Base-by-base conservation (phyloP, 441 rosid species). In the Aquilaria agallochum region DNA sequence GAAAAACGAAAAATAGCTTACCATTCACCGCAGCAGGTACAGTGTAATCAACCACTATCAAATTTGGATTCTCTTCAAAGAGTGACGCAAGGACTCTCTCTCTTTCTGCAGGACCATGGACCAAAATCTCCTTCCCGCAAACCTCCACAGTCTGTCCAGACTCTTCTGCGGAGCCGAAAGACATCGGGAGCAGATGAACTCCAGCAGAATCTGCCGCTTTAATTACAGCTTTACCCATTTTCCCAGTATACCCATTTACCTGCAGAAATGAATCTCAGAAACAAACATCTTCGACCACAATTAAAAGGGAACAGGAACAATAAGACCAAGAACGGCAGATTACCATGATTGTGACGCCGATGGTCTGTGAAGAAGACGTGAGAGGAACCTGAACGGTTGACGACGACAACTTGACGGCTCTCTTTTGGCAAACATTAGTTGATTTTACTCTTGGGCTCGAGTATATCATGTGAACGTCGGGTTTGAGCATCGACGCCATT, bases 211-310 rank as follows among this genome's bases (percentile, higher is more conserved):
- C 88, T 9, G 96, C 97, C 11, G 95, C 97, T 74, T 75, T 76
- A 55, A 91, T 84, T 58, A 94, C 88, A 68, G 92, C 84, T 68
- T 87, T 84, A 50, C 97, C 96, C 96, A 94, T 91, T 67, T 86
- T 86, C 0, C 96, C 97, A 65, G 70, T 80, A 69, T 92, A 89
- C 58, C 95, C 76, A 76, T 91, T 91, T 61, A 94, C 97, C 99
- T 91, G 59, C 48, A 75, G 46, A 64, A 55, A 51, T 52, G 6
- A 6, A 47, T 15, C 54, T 33, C 33, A 5, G 31, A 13, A 0
- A 58, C 9, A 45, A 45, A 5, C 3, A 44, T 2, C 33, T 33
- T 11, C 27, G 30, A 3, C 27, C 4, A 20, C 32, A 49, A 11
- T 11, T 11, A 59, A 14, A 59, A 33, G 31, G 2, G 6, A 13